A percentile compares a stretch with the other conserved stretches of the same genome.
Conservation (phyloP, 2,329 filamentous ascomycete genomes). For the Fusarium haematococcum region DNA sequence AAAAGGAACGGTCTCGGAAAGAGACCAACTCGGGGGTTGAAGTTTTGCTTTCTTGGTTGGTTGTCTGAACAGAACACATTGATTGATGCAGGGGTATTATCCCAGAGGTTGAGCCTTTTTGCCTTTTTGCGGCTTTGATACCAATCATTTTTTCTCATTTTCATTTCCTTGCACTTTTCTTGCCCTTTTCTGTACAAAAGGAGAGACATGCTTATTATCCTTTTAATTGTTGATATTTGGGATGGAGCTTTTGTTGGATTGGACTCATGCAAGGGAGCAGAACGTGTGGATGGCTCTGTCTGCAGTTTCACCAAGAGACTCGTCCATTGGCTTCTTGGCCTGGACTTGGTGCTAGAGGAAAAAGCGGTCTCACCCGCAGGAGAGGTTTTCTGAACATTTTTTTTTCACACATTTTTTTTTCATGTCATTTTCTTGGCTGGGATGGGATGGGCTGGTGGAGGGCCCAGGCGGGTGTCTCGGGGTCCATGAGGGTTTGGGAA, state of each 20-base stretch:
- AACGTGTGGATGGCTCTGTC: slow-evolving; percentile 26
- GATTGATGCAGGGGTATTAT: slow-evolving; percentile 30
- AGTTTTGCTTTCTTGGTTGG: slow-evolving; percentile 33
- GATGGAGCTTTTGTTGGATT: slow-evolving; percentile 28
- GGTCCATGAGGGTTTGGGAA: slow-evolving; percentile 3
- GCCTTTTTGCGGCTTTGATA: slow-evolving; percentile 33
- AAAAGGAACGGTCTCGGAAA: slow-evolving; percentile 28
- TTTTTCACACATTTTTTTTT: slow-evolving; percentile 11
- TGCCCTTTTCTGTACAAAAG: slow-evolving; percentile 20
- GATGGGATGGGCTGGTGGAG: background rate
- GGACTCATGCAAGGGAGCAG: slow-evolving; percentile 36
- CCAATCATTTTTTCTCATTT: slow-evolving; percentile 20
- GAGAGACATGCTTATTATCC: slow-evolving; percentile 20
- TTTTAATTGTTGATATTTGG: slow-evolving; percentile 34
- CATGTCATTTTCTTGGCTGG: slow-evolving; percentile 15
- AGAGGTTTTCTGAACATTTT: slow-evolving; percentile 20
- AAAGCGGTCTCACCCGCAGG: slow-evolving; percentile 29
- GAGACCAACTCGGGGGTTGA: slow-evolving; percentile 18
- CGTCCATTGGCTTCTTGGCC: slow-evolving; percentile 27
- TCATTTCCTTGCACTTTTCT: slow-evolving; percentile 10
- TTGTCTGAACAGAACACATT: slow-evolving; percentile 35
- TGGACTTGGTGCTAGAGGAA: slow-evolving; percentile 24
- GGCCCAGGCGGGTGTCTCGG: background rate
- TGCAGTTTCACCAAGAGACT: slow-evolving; percentile 27
- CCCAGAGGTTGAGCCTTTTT: slow-evolving; percentile 19